These are phyloP conservation scores for Chlamydomonas sp. DNA, from an alignment of 139 green algal species.

Conservation along the genomic window DNA sequence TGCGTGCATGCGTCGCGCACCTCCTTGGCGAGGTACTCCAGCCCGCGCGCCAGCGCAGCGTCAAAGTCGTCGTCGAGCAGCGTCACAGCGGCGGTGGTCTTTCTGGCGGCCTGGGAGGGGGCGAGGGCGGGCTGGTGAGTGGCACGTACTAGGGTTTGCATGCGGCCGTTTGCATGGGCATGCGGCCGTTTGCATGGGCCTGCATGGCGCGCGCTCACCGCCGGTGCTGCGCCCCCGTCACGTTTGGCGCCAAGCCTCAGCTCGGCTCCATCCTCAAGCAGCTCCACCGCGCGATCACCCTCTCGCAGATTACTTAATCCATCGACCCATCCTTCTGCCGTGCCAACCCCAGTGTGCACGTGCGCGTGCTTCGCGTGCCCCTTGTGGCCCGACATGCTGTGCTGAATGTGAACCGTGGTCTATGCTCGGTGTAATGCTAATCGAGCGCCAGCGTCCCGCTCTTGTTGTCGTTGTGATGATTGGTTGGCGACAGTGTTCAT, in stretches of 20 bases:
- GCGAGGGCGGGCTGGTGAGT: background rate
- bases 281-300: slow-evolving; percentile 18
- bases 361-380: no score
- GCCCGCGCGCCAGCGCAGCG: slow-evolving; percentile 49
- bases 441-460: no score
- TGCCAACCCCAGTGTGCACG: slow-evolving; percentile 1
- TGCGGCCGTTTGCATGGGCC: background rate
- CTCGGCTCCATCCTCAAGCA: slow-evolving; percentile 20
- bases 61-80: slow-evolving; percentile 53
- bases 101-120: background rate
- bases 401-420: no score
- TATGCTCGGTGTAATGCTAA: no score
- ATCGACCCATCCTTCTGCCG: slow-evolving; percentile 47
- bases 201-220: slow-evolving; percentile 2
- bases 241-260: no score
- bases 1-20: slow-evolving; percentile 25
- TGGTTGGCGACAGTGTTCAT: no score
- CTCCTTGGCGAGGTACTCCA: slow-evolving; percentile 46
- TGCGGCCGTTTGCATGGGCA: background rate
- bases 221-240: no score
- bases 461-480: no score
- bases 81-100: slow-evolving; percentile 20
- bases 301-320: slow-evolving; percentile 49
- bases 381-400: no score
- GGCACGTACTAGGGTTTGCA: background rate